Evolutionary conservation across 257 asterid genomes (phyloP).

Genomic region (Jacaranda copaia): DNA sequence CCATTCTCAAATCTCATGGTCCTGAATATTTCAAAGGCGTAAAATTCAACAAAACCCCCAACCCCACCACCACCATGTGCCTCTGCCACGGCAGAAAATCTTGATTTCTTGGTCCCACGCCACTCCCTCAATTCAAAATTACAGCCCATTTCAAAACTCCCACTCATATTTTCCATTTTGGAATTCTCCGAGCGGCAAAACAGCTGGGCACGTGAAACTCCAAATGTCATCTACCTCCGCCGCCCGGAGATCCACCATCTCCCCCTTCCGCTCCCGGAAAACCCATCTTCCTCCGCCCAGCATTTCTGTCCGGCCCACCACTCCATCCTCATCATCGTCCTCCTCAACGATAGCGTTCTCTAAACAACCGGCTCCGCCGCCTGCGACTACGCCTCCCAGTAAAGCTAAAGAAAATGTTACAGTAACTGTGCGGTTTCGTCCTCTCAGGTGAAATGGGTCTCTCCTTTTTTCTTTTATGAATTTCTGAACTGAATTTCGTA

Average conservation of each 20-base stretch:
- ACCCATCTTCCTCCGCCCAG: constrained; percentile 42
- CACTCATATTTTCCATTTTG: constrained; percentile 39
- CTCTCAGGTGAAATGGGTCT: constrained; percentile 65
- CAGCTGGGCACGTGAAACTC: constrained; percentile 41
- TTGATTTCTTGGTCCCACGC: constrained; percentile 29
- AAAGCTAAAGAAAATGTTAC: constrained; percentile 76
- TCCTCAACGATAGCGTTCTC: constrained; percentile 39
- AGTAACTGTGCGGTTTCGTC: constrained; percentile 90
- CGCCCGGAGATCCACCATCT: constrained; percentile 55
- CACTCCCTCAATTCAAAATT: constrained; percentile 1
- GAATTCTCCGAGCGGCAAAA: constrained; percentile 53
- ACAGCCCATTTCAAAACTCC: constrained; percentile 40
- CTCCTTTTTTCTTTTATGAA: not conserved
- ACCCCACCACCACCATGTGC: constrained; percentile 6
- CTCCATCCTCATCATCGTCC: constrained; percentile 33
- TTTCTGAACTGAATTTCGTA: constrained; percentile 9
- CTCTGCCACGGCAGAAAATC: constrained; percentile 20
- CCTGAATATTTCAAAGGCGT: not conserved
- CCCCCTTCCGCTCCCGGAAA: constrained; percentile 65
- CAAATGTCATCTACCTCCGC: constrained; percentile 47
- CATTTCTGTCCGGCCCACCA: constrained; percentile 34
- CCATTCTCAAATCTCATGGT: constrained; percentile 19
- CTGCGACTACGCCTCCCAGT: constrained; percentile 37
- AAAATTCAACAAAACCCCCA: not conserved
- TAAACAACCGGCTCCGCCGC: constrained; percentile 36